phyloP scores from a whole-genome alignment of 73 alveolate species.

The Paramecium biaurelia region DNA sequence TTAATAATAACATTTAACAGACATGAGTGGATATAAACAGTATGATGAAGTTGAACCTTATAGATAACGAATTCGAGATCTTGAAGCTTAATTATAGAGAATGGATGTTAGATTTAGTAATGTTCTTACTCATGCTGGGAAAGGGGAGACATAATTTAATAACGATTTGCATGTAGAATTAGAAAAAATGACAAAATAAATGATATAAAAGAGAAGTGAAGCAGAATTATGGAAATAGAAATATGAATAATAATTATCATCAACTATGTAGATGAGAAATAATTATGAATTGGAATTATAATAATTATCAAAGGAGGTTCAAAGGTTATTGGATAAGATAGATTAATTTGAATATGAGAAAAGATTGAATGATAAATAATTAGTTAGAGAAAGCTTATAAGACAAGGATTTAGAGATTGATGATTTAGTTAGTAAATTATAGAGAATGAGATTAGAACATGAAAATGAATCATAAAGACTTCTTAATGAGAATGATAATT shows the following conservation, averaged over 20 bases:
- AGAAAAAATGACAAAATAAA: slow-evolving; percentile 3
- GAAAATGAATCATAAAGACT: neutral
- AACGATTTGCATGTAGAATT: neutral
- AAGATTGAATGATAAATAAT: neutral
- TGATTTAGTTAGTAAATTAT: neutral
- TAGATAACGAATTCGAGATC: slow-evolving; percentile 7
- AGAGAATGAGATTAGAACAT: neutral
- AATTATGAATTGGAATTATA: slow-evolving; percentile 36
- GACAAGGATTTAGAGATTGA: slow-evolving; percentile 27
- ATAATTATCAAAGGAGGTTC: slow-evolving; percentile 21
- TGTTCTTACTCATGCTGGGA: slow-evolving; percentile 7
- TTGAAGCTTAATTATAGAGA: slow-evolving; percentile 12
- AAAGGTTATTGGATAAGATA: neutral
- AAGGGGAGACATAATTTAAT: neutral
- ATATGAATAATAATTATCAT: slow-evolving; percentile 1
- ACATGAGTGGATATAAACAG: neutral
- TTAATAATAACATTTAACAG: neutral
- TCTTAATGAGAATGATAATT: neutral
- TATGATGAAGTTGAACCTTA: neutral
- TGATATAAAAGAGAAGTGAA: slow-evolving; percentile 1
- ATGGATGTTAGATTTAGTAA: slow-evolving; percentile 45
- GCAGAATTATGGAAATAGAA: slow-evolving; percentile 42
- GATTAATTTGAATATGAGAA: slow-evolving; percentile 37
- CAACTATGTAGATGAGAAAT: neutral
- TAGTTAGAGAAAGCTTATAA: neutral